Conservation (phyloP, 208 protist genomes). For the Strigomonas galati region DNA sequence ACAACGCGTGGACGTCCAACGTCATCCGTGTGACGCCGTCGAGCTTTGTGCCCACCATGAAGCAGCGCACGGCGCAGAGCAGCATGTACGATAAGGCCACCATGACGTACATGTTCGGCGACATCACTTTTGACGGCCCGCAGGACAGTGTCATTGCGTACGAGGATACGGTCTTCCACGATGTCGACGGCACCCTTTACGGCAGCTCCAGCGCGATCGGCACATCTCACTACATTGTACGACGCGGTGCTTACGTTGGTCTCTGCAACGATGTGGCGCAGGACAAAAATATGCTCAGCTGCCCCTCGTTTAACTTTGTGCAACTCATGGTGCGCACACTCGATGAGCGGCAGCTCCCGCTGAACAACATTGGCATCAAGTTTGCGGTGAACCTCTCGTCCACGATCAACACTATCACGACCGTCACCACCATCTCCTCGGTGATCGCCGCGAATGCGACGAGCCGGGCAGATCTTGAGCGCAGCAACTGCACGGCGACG, state of each 20-base stretch:
- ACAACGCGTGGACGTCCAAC: too few relatives aligned
- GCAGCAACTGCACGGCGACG: neutral
- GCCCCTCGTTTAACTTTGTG: constrained; percentile 13
- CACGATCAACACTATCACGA: neutral
- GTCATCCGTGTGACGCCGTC: too few relatives aligned
- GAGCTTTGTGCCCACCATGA: too few relatives aligned
- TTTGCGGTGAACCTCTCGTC: neutral
- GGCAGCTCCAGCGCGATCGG: neutral
- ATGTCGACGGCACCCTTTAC: constrained; percentile 26
- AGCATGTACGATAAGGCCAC: too few relatives aligned
- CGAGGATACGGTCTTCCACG: constrained; percentile 19
- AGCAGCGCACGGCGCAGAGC: too few relatives aligned
- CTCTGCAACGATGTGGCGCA: constrained; percentile 8
- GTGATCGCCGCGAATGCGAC: neutral
- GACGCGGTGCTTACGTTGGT: neutral
- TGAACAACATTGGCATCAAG: constrained; percentile 14
- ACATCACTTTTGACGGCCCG: too few relatives aligned
- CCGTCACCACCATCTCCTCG: neutral
- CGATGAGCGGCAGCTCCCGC: constrained; percentile 11
- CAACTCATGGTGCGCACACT: constrained; percentile 17
- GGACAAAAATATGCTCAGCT: constrained; percentile 8
- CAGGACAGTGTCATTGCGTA: neutral
- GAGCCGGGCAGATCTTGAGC: neutral
- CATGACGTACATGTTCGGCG: too few relatives aligned
- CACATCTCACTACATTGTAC: constrained; percentile 1